Evolutionary conservation across 1,284 basidiomycete species (phyloP), one percentile per base, ranked within the genome.

Genomic region (Amylostereum chailletii): DNA sequence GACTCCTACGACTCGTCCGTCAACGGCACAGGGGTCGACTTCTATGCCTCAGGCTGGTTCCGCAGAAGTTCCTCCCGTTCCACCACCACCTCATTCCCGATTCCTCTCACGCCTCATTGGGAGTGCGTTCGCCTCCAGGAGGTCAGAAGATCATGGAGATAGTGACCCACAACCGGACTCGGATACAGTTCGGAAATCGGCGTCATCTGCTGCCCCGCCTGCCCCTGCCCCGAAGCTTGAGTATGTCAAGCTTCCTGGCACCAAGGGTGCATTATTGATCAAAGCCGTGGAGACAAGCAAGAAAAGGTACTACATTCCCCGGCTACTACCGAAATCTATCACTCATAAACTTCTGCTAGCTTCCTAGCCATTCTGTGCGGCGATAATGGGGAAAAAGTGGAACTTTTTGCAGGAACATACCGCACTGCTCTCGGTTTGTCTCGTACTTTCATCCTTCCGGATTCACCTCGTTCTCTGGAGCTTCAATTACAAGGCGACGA

Each of bases 321-420:
- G 7, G 31, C 11, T 2, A 19, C 19, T 19, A 19, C 19, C 1
- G 19, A 19, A 19, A 19, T 19, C 19, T 19, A 19, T 19, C 19
- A 19, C 19, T 19, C 19, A 19, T 19, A 19, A 19, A 19, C 19
- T 19, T 49, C 48, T 36, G n/a, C 0, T 54, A 91, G 88, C 62
- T 91, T 91, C 69, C 74, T 93, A 31, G 90, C 90, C 4, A 92
- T 93, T 57, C 74, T 93, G 0, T 92, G 90, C 56, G 90, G 90
- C n/a, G 90, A 93, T 38, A 85, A 81, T 55, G 90, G 89, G n/a
- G 90, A 93, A 67, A 89, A 92, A 59, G 89, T 93, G 46, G 90
- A 93, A 60, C 70, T 93, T 3, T 93, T 93, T 64, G 90, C 90
- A 33, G 90, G 87, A 33, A 90, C 87, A 9, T 90, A 87, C 58